Evolutionary conservation across 1,139 yeast species (phyloP).

Genomic region (Saccharomyces pastorianus): DNA sequence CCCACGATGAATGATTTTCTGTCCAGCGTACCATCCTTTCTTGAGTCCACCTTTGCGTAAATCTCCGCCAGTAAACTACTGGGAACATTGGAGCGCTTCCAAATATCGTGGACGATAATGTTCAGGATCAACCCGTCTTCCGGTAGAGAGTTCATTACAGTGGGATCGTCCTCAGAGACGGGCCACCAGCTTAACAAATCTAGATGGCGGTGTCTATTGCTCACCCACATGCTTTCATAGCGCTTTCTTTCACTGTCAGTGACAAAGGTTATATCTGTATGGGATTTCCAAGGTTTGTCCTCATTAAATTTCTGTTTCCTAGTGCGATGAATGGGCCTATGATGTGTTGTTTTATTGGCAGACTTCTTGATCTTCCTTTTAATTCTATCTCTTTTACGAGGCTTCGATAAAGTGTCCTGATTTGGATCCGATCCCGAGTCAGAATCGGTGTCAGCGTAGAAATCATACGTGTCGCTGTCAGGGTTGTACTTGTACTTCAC

Average conservation of each 20-base stretch:
- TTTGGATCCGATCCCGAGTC: not conserved
- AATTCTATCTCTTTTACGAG: constrained; percentile 1
- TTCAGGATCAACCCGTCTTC: constrained; percentile 38
- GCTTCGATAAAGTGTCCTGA: not conserved
- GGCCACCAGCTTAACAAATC: constrained; percentile 29
- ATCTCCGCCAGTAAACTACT: constrained; percentile 54
- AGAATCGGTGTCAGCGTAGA: not conserved
- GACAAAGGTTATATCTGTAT: constrained; percentile 52
- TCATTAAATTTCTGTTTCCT: constrained; percentile 50
- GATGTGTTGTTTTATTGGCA: constrained; percentile 6
- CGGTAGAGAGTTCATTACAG: constrained; percentile 18
- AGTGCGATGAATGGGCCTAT: constrained; percentile 7
- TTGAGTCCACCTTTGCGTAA: constrained; percentile 73
- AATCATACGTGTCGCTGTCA: constrained; percentile 1
- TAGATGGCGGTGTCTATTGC: constrained; percentile 64
- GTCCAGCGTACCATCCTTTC: constrained; percentile 70
- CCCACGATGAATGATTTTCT: constrained; percentile 83
- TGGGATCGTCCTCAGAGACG: constrained; percentile 20
- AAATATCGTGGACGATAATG: constrained; percentile 63
- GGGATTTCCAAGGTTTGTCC: constrained; percentile 93
- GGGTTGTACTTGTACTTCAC: constrained; percentile 3
- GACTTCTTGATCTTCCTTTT: constrained; percentile 3
- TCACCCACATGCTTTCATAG: constrained; percentile 88
- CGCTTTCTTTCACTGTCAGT: constrained; percentile 71
- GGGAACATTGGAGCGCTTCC: constrained; percentile 72